Base-by-base conservation (phyloP, 768 basidiomycete species). In the Mycena floridula region DNA sequence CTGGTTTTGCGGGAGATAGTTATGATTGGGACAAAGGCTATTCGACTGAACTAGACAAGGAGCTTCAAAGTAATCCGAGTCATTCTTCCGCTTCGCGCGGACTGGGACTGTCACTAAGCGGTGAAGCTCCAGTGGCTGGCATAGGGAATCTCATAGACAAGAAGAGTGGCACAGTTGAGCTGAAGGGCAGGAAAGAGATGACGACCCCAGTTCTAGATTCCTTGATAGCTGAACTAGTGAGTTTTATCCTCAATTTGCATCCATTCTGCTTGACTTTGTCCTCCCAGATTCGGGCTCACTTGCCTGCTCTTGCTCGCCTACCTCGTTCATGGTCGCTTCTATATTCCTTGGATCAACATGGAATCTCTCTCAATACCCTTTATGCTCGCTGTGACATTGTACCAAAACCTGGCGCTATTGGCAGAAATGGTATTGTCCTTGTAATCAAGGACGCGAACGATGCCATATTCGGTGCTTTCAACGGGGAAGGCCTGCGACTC, bases 311-410 rank as follows among this genome's bases (percentile, higher is more conserved):
- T 5, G 69, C 77, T 2, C 82, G 85, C 4, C 76, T 94, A 15
- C 73, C 83, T 0, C 68, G 72, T 6, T 65, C 71, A 23, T 95
- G 92, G 92, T 74, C 75, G 1, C 74, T 94, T 0, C 64, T 92
- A 5, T 93, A 94, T 65, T 93, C 90, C 13, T 73, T 96, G 15
- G 95, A 98, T 56, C 93, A 96, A 55, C 88, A 98, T 53, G 95
- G 95, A 0, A 92, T 94, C 37, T 94, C 91, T 11, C 71, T 97
- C 12, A 81, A 85, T 37, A 96, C 95, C 1, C 74, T 97, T 5
- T 97, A 96, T 60, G 55, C 73, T 2, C 74, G 74, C 1, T 87
- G 82, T 43, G 78, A 77, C 41, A 57, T 66, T 1, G 59, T 55
- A 4, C 58, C 63, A 22, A 54, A 62, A n/a, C 51, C 65, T 0